These are phyloP conservation scores for Saccharum spontaneum DNA, from an alignment of 176 grass and related monocot species.

Conservation along the genomic window DNA sequence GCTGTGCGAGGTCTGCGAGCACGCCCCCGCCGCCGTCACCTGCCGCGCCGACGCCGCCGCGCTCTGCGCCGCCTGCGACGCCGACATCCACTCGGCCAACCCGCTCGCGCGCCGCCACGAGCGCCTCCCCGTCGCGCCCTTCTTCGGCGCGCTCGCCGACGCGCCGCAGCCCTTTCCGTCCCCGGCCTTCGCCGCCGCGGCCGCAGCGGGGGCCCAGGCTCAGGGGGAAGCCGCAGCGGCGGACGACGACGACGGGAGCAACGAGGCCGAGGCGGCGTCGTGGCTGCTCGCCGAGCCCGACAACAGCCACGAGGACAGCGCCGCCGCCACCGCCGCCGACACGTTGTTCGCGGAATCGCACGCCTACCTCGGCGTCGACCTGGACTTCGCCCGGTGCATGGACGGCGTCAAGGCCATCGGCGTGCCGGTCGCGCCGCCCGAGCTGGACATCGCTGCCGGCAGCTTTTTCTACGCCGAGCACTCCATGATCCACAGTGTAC, in stretches of 20 bases:
- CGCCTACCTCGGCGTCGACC: constrained; percentile 47
- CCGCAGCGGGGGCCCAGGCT: background rate
- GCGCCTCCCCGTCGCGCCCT: constrained; percentile 58
- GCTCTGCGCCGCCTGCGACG: constrained; percentile 82
- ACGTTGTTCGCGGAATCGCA: constrained; percentile 39
- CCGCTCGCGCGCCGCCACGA: constrained; percentile 82
- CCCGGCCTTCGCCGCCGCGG: background rate
- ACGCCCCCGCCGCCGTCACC: constrained; percentile 61
- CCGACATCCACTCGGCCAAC: constrained; percentile 91
- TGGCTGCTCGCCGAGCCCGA: constrained; percentile 72
- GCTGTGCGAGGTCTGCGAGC: constrained; percentile 77
- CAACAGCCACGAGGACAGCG: constrained; percentile 27
- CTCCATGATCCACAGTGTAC: constrained; percentile 51
- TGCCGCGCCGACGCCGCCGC: constrained; percentile 79
- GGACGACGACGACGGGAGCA: constrained; percentile 44
- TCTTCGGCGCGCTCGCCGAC: constrained; percentile 45
- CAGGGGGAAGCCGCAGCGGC: background rate
- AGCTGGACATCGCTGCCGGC: constrained; percentile 24
- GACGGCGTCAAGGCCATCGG: constrained; percentile 54
- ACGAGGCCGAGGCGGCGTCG: constrained; percentile 74
- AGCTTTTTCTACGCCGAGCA: constrained; percentile 37
- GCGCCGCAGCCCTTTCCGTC: constrained; percentile 27
- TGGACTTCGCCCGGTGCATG: constrained; percentile 42
- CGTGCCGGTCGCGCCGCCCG: constrained; percentile 33
- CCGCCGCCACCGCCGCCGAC: background rate